Conservation (phyloP, 345 rosid genomes). For the Lepidium africanum region DNA sequence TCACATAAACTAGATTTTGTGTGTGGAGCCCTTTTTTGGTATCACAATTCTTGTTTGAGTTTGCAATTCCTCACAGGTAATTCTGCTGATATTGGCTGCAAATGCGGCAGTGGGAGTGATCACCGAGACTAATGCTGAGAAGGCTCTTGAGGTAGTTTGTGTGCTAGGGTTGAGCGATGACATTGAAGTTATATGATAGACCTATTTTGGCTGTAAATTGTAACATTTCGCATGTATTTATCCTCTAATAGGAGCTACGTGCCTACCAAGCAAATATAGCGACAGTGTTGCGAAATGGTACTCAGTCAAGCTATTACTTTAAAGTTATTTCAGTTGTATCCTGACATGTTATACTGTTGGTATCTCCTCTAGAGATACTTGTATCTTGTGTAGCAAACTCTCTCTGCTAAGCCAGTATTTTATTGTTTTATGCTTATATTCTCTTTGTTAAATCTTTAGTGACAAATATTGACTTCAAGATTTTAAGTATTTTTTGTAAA, state of each 20-base stretch:
- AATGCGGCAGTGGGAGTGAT: slow-evolving; percentile 98
- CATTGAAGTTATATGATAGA: background rate
- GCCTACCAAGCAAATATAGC: slow-evolving; percentile 99
- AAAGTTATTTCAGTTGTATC: background rate
- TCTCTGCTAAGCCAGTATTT: background rate
- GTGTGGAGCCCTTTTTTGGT: background rate
- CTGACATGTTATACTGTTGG: background rate
- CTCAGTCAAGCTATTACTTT: background rate
- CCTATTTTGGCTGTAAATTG: background rate
- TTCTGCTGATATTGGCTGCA: slow-evolving; percentile 94
- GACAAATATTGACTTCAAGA: background rate
- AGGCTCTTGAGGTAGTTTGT: slow-evolving; percentile 81
- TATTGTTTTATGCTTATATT: background rate
- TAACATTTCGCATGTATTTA: slow-evolving; percentile 4
- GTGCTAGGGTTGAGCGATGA: background rate
- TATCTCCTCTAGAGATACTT: background rate
- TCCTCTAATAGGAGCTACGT: slow-evolving; percentile 71
- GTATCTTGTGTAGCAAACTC: background rate
- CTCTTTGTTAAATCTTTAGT: background rate
- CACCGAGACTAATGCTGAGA: slow-evolving; percentile 99
- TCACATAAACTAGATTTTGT: background rate
- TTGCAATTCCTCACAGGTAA: slow-evolving; percentile 50
- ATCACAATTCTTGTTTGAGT: slow-evolving; percentile 7
- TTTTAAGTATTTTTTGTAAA: background rate
- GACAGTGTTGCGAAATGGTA: slow-evolving; percentile 93